Evolutionary conservation across 306 rosid species (phyloP), one percentile per base, ranked within the genome.

Genomic region (Heteromeles arbutifolia): DNA sequence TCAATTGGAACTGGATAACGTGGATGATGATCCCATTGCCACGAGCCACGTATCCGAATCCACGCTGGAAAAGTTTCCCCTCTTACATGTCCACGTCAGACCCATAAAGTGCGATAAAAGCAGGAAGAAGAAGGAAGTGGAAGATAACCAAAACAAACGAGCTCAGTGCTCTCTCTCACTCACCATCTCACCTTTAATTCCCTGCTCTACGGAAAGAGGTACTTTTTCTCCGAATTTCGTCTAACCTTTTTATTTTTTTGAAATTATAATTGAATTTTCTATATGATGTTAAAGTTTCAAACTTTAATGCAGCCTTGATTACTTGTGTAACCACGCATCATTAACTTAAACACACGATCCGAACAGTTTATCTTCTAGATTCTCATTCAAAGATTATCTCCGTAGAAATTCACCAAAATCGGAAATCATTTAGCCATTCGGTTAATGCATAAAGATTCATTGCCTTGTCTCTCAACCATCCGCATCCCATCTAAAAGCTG

Each of bases 11-110:
- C 28, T 64, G 89, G 93, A 93, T 79, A 90, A 86, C 87, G 78
- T 80, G 74, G 1, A 39, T 83, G 84, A 73, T 24, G 94, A 80
- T 73, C 98, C 89, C 80, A 76, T 79, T 7, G 12, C 4, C 21
- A 2, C 5, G 19, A 0, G 68, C 87, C 87, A 86, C 86, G 90
- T 86, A 73, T 48, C 70, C 77, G 25, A 57, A 17, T 87, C 98
- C 98, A 93, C 76, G 96, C 89, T 88, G 96, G 88, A 91, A 48
- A 91, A 87, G 91, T 88, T 87, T 87, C 77, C 58, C 31, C 61
- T 69, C 84, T 26, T 28, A 26, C 3, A 22, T 69, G 84, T 65
- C 74, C 94, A 93, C 92, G 92, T 93, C 93, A 85, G 64, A 82
- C 44, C 74, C 53, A 9, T 9, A 79, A 83, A 66, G 78, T 22